Conservation (phyloP, 371 early-diverging fungal species). For the Rhizopus microsporus region DNA sequence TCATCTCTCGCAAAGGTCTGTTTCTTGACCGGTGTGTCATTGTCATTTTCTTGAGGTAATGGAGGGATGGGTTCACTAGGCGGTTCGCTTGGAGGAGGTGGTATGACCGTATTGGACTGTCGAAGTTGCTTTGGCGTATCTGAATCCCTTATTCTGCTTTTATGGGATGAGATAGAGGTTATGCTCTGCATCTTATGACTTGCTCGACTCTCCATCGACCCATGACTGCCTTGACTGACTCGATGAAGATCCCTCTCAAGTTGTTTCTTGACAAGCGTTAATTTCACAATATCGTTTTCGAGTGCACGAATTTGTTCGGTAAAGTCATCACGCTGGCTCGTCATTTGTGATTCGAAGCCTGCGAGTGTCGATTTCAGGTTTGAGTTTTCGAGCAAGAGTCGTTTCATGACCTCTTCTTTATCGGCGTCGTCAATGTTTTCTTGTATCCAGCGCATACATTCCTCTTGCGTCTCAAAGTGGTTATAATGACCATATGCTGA, state of each 20-base stretch:
- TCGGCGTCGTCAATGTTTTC: slow-evolving; percentile 1
- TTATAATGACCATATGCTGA: slow-evolving; percentile 1
- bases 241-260: slow-evolving; percentile 3
- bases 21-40: neutral
- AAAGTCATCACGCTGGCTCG: neutral
- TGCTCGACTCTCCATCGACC: neutral
- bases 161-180: neutral
- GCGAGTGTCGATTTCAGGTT: neutral
- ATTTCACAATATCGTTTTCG: slow-evolving; percentile 5
- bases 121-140: neutral
- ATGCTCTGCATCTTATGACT: neutral
- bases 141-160: neutral
- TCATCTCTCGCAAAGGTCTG: neutral
- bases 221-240: neutral
- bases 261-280: slow-evolving; percentile 4
- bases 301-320: neutral
- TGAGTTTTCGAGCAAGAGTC: slow-evolving; percentile 6
- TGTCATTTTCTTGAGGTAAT: slow-evolving; percentile 4
- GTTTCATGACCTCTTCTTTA: neutral
- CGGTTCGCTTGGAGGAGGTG: slow-evolving; percentile 13
- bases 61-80: slow-evolving; percentile 21
- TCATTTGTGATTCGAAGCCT: slow-evolving; percentile 2
- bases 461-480: slow-evolving; percentile 1
- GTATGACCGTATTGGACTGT: neutral
- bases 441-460: slow-evolving; percentile 1